Evolutionary conservation across 2,329 filamentous ascomycete species (phyloP).

Genomic region (Diaporthe vaccinii): DNA sequence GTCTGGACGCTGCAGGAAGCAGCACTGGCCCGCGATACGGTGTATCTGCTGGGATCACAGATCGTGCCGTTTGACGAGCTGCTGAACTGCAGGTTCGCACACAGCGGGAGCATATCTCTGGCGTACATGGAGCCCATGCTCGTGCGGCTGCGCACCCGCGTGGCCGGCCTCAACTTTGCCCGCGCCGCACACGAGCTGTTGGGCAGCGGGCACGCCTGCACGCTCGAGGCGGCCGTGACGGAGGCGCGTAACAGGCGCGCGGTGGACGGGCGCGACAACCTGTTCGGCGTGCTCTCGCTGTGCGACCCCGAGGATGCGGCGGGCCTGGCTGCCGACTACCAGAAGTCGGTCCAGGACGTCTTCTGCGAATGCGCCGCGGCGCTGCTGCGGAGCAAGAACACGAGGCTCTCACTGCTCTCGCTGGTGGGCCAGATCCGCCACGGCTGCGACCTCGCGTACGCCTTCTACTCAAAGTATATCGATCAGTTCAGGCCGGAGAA

Average conservation of each 20-base stretch:
- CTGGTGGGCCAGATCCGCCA: background rate
- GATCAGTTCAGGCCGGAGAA: background rate
- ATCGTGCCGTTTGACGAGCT: background rate
- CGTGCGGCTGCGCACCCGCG: background rate
- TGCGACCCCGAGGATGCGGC: background rate
- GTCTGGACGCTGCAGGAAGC: slow-evolving; percentile 12
- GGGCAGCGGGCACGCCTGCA: background rate
- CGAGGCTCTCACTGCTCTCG: background rate
- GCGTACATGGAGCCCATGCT: background rate
- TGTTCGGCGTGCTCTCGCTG: slow-evolving; percentile 2
- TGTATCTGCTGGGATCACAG: background rate
- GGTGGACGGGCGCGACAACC: background rate
- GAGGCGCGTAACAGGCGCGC: background rate
- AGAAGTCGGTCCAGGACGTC: slow-evolving; percentile 4
- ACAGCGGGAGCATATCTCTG: background rate
- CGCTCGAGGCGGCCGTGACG: background rate
- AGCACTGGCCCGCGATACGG: background rate
- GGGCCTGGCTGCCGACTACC: slow-evolving; percentile 7
- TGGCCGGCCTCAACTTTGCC: background rate
- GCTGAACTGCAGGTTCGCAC: background rate
- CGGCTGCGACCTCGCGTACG: background rate
- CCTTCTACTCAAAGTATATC: background rate
- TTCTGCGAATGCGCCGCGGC: background rate
- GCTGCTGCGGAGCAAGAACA: background rate
- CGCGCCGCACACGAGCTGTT: background rate